Evolutionary conservation across 352 stramenopile genomes (phyloP).

Genomic region (Elongisporangium prolatum): DNA sequence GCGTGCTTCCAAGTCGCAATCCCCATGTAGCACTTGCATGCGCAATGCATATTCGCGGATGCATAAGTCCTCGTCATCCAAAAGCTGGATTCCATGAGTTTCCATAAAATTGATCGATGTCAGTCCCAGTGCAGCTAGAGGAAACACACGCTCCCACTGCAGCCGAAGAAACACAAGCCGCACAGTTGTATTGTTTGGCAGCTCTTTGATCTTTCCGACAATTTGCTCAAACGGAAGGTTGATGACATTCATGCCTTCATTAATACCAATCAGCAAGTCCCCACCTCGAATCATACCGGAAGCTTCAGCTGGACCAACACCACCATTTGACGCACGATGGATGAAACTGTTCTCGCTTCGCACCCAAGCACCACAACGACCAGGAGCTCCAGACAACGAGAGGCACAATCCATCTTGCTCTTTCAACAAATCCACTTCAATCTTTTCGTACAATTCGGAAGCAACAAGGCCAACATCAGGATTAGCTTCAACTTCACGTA

Average conservation of each 20-base stretch:
- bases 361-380: conserved; percentile 75
- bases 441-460: conserved; percentile 32
- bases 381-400: conserved; percentile 66
- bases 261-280: conserved; percentile 68
- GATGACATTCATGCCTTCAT: conserved; percentile 44
- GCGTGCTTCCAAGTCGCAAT: conserved; percentile 50
- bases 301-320: conserved; percentile 55
- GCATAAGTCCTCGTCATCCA: conserved; percentile 58
- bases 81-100: conserved; percentile 36
- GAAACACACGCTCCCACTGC: conserved; percentile 49
- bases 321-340: conserved; percentile 28
- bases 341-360: conserved; percentile 76
- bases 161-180: conserved; percentile 56
- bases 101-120: conserved; percentile 40
- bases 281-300: conserved; percentile 51
- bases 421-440: conserved; percentile 53
- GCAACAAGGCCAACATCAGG: conserved; percentile 9
- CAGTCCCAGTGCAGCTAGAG: conserved; percentile 45
- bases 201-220: conserved; percentile 49
- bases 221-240: conserved; percentile 71
- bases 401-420: conserved; percentile 68
- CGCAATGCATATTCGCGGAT: conserved; percentile 75
- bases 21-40: conserved; percentile 70
- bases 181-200: conserved; percentile 39
- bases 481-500: conserved; percentile 11